These are phyloP conservation scores for Pseudogymnoascus sp. DNA, from an alignment of 2,329 filamentous ascomycete genomes.

Conservation along the genomic window DNA sequence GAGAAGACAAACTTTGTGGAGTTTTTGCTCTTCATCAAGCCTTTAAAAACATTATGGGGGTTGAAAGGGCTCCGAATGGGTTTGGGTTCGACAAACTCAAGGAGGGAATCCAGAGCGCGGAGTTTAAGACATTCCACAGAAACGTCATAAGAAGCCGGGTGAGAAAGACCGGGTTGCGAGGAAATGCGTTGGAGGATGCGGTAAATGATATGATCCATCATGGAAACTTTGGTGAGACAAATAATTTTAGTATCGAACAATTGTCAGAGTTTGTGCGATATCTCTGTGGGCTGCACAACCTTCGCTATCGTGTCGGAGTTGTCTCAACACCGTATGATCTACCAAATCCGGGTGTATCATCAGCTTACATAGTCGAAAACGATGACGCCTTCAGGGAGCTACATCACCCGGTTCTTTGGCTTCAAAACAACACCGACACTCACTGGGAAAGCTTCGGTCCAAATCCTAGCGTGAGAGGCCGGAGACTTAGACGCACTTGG, in stretches of 20 bases:
- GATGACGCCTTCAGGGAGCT: not conserved
- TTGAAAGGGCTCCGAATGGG: not conserved
- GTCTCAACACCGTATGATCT: not conserved
- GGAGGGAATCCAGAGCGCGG: not conserved
- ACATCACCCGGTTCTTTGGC: not conserved
- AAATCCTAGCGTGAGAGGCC: not conserved
- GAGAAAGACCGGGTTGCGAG: not conserved
- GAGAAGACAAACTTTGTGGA: not conserved
- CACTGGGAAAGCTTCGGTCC: not conserved
- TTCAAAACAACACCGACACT: not conserved
- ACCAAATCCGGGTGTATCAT: not conserved
- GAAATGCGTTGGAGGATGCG: not conserved
- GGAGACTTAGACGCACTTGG: not conserved
- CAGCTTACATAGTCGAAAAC: not conserved
- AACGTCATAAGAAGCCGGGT: not conserved
- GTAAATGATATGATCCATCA: not conserved
- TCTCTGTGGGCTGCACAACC: not conserved
- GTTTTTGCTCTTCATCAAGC: not conserved
- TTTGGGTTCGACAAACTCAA: not conserved
- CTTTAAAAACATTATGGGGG: not conserved
- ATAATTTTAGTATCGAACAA: not conserved
- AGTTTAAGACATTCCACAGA: not conserved
- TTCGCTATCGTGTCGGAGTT: not conserved
- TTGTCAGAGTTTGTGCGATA: not conserved
- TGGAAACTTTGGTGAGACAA: not conserved